These are phyloP conservation scores for Hymenoscyphus repandus DNA, from an alignment of 2,329 filamentous ascomycete species.

Conservation along the genomic window DNA sequence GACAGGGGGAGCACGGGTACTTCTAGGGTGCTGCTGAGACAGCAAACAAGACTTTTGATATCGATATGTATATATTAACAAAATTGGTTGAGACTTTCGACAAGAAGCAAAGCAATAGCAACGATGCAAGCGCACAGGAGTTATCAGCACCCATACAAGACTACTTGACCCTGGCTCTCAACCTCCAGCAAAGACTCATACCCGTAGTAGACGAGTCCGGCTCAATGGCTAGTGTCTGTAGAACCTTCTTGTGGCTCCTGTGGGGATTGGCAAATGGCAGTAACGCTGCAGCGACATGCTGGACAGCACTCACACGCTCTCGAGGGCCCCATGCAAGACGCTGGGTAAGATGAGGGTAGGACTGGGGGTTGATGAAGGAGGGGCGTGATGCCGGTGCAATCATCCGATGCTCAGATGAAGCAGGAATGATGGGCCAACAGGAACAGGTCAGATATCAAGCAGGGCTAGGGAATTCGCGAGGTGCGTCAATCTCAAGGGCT, in stretches of 20 bases:
- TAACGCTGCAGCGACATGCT: conserved; percentile 20
- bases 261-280: conserved; percentile 27
- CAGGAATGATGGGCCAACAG: conserved; percentile 22
- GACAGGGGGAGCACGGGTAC: conserved; percentile 26
- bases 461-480: conserved; percentile 22
- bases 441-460: conserved; percentile 14
- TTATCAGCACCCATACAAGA: conserved; percentile 1
- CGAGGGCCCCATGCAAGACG: conserved; percentile 24
- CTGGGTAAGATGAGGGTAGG: conserved; percentile 28
- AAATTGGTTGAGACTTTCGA: background rate
- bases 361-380: conserved; percentile 20
- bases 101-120: conserved; percentile 12
- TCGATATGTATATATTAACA: conserved; percentile 15
- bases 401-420: conserved; percentile 31
- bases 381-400: conserved; percentile 27
- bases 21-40: conserved; percentile 16
- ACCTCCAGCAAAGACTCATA: conserved; percentile 11
- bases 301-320: conserved; percentile 23
- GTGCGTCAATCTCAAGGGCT: conserved; percentile 26
- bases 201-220: conserved; percentile 19
- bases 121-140: conserved; percentile 12
- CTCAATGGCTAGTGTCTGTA: conserved; percentile 23
- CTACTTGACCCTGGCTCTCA: conserved; percentile 21
- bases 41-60: conserved; percentile 17
- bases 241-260: conserved; percentile 17